Conservation (phyloP, 306 rosid species). For the Corylus avellana region DNA sequence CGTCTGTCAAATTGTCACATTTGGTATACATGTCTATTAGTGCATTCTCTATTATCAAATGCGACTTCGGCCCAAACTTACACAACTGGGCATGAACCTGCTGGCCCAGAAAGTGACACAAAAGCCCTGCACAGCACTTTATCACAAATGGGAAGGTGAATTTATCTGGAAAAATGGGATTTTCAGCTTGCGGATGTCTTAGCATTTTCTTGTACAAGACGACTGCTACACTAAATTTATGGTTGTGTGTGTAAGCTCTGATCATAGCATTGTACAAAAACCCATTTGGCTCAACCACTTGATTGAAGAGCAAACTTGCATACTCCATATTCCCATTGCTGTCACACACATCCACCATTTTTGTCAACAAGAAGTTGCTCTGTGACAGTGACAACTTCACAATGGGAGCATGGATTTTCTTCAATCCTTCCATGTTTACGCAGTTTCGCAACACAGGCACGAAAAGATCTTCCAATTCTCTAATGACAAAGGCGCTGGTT, state of each 20-base stretch:
- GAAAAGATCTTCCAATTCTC: constrained; percentile 59
- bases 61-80: constrained; percentile 52
- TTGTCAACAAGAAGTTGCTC: constrained; percentile 69
- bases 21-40: constrained; percentile 64
- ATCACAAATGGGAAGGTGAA: constrained; percentile 76
- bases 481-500: constrained; percentile 13
- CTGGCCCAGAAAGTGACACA: constrained; percentile 44
- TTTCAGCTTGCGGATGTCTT: constrained; percentile 21
- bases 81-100: constrained; percentile 65
- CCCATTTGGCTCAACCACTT: constrained; percentile 52
- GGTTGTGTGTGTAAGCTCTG: constrained; percentile 55
- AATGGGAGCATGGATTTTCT: constrained; percentile 55
- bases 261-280: constrained; percentile 64
- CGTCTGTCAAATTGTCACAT: constrained; percentile 51
- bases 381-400: constrained; percentile 57
- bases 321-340: constrained; percentile 39
- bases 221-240: constrained; percentile 35
- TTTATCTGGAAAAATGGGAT: constrained; percentile 42
- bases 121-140: constrained; percentile 60
- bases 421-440: constrained; percentile 28
- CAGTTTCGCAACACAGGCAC: constrained; percentile 50
- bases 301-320: constrained; percentile 52
- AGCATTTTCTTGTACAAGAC: constrained; percentile 55
- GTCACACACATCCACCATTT: constrained; percentile 68
- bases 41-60: constrained; percentile 52